A percentile compares a stretch with the other conserved stretches of the same genome.
Conservation (phyloP, 2,329 filamentous ascomycete species). For the Penicillium verrucosum region DNA sequence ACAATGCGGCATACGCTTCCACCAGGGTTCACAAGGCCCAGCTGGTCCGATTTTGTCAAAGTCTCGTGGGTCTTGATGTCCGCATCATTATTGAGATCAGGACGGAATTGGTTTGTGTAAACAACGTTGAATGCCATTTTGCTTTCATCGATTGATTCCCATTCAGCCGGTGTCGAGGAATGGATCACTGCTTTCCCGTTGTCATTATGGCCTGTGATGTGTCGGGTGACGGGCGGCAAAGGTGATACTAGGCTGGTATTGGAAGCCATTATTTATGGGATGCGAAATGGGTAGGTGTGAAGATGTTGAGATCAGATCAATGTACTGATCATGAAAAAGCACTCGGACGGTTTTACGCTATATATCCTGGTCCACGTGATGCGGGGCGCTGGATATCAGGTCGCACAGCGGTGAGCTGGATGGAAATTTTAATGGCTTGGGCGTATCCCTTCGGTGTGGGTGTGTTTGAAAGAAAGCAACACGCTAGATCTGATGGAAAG, state of each 20-base stretch:
- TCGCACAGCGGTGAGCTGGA: not conserved
- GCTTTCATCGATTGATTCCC: constrained; percentile 27
- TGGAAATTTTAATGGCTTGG: not conserved
- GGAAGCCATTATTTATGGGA: constrained; percentile 13
- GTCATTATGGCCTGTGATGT: constrained; percentile 40
- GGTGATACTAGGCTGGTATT: constrained; percentile 26
- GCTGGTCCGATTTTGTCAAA: constrained; percentile 21
- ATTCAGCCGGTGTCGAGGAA: constrained; percentile 29
- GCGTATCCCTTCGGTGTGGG: not conserved
- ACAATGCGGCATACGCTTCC: constrained; percentile 49
- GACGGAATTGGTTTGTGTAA: constrained; percentile 40
- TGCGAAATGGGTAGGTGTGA: not conserved
- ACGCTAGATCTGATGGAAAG: not conserved
- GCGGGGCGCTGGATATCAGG: not conserved
- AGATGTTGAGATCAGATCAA: not conserved
- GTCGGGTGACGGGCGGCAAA: constrained; percentile 28
- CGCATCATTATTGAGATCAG: constrained; percentile 34
- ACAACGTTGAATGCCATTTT: constrained; percentile 41
- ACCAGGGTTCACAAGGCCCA: constrained; percentile 38
- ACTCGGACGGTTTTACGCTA: not conserved
- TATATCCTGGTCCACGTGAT: not conserved
- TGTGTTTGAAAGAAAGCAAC: not conserved
- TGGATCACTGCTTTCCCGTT: constrained; percentile 38
- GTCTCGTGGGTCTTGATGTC: constrained; percentile 36
- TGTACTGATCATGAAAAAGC: too few species aligned